These are phyloP conservation scores for Amaranthus cruentus DNA, from an alignment of 148 eudicot species.

Conservation along the genomic window DNA sequence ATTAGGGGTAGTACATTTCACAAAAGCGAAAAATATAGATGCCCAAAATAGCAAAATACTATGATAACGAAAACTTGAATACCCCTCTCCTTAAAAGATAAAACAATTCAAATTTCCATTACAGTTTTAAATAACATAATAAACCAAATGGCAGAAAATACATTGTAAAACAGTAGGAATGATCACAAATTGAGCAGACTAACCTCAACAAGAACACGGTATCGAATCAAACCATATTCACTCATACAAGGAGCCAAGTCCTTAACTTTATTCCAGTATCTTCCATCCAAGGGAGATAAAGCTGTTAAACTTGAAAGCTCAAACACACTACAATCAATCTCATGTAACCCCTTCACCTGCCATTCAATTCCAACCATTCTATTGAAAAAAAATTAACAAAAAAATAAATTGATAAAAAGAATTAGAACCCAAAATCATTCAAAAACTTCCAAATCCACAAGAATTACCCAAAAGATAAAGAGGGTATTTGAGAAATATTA, in stretches of 20 bases:
- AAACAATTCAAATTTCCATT: slow-evolving; percentile 6
- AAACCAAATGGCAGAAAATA: not conserved
- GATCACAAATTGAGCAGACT: not conserved
- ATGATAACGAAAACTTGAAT: not conserved
- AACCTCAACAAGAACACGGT: slow-evolving; percentile 80
- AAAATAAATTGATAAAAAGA: not conserved
- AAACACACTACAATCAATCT: slow-evolving; percentile 29
- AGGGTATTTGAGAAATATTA: not conserved
- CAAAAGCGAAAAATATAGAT: too few relatives aligned
- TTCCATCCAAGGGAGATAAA: slow-evolving; percentile 80
- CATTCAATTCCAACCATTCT: not conserved
- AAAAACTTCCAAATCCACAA: not conserved
- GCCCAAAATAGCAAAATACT: too few relatives aligned
- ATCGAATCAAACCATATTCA: slow-evolving; percentile 76
- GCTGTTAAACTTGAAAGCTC: slow-evolving; percentile 69
- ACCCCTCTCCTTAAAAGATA: too few relatives aligned
- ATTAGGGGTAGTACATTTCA: too few relatives aligned
- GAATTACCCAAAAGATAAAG: not conserved
- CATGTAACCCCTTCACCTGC: slow-evolving; percentile 46
- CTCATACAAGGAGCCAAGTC: slow-evolving; percentile 80
- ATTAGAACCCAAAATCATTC: not conserved
- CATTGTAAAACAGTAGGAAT: not conserved
- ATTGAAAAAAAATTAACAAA: not conserved
- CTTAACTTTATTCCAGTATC: slow-evolving; percentile 74
- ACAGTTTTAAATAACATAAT: not conserved